A percentile compares a stretch with the other conserved stretches of the same genome.
Evolutionary conservation across 2,329 filamentous ascomycete species (phyloP).

Genomic region (Neopestalotiopsis rosae): DNA sequence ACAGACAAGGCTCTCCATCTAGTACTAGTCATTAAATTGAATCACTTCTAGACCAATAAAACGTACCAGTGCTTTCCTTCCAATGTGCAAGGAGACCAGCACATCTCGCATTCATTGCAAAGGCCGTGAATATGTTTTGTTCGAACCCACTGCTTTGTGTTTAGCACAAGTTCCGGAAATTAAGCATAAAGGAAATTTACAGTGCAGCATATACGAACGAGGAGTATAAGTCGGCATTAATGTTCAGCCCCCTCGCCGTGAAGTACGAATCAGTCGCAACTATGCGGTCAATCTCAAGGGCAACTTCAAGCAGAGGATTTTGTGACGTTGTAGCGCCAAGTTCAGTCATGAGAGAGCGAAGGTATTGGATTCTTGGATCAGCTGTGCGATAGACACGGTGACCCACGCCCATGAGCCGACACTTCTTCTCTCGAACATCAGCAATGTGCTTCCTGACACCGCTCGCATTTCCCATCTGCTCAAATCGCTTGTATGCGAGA

Average conservation of each 20-base stretch:
- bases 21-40: too few species aligned
- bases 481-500: conserved; percentile 27
- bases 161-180: not conserved
- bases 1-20: not conserved
- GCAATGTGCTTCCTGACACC: not conserved
- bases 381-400: not conserved
- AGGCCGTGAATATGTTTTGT: not conserved
- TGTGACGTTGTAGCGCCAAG: not conserved
- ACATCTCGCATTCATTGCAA: conserved; percentile 4
- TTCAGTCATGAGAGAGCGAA: not conserved
- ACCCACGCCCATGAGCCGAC: not conserved
- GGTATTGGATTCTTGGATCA: not conserved
- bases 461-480: conserved; percentile 19
- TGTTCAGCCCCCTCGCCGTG: not conserved
- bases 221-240: not conserved
- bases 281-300: not conserved
- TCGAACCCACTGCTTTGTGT: not conserved
- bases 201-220: not conserved
- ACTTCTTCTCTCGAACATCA: not conserved
- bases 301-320: not conserved
- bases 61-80: not conserved
- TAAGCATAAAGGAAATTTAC: too few species aligned
- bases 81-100: conserved; percentile 1
- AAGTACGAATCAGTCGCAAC: not conserved
- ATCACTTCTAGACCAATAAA: too few species aligned